Percentiles rank a stretch among this genome's conserved stretches.
These are phyloP conservation scores for Trichophyton verrucosum DNA, from an alignment of 2,329 filamentous ascomycete species.

Conservation along the genomic window DNA sequence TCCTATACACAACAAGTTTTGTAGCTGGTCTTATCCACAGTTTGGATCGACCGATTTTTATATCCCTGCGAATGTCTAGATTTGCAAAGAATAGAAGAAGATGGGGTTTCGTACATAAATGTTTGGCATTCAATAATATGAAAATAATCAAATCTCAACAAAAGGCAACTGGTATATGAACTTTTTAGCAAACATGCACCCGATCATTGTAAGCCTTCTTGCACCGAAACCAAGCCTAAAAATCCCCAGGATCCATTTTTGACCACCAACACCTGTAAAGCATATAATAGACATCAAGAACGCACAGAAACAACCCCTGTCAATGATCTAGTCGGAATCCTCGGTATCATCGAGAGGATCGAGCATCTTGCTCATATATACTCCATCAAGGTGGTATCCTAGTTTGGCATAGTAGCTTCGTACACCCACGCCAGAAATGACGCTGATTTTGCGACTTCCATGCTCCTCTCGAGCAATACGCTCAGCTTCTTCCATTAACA, in stretches of 20 bases:
- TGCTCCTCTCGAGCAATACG: conserved; percentile 90
- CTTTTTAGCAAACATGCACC: neutral
- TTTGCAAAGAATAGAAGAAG: neutral
- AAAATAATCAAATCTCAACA: neutral
- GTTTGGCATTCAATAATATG: neutral
- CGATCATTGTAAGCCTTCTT: neutral
- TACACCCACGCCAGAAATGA: conserved; percentile 96
- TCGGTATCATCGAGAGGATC: conserved; percentile 24
- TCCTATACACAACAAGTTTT: no score
- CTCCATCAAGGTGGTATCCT: conserved; percentile 86
- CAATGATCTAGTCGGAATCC: neutral
- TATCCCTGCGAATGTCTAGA: no score
- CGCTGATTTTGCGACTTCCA: conserved; percentile 82
- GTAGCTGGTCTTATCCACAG: neutral
- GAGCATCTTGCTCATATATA: conserved; percentile 53
- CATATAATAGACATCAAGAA: neutral
- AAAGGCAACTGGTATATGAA: neutral
- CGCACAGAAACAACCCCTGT: neutral
- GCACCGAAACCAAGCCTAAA: neutral
- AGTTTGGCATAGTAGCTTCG: conserved; percentile 88
- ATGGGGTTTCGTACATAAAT: neutral
- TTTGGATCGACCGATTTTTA: neutral
- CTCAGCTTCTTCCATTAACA: conserved; percentile 97
- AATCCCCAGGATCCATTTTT: neutral
- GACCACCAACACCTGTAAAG: neutral